These are phyloP conservation scores for Trapa incisa DNA, from an alignment of 345 rosid species.

Conservation along the genomic window DNA sequence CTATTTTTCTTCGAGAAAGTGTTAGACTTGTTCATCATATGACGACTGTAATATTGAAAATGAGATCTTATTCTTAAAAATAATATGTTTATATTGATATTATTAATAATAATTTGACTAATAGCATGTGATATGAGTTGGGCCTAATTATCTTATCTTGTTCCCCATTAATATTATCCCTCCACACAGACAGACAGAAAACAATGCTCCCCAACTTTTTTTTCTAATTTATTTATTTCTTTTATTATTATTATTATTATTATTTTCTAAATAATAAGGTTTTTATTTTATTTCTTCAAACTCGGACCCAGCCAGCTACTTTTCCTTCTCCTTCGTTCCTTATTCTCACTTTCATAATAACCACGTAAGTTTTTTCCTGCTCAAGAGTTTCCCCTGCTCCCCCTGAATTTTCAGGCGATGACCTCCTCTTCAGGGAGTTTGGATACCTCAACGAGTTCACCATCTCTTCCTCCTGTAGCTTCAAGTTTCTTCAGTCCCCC, in stretches of 20 bases:
- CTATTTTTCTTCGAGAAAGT: neutral
- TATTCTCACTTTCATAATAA: neutral
- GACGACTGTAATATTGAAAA: neutral
- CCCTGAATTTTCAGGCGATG: conserved; percentile 11
- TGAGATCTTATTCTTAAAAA: neutral
- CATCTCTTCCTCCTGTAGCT: neutral
- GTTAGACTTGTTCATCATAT: neutral
- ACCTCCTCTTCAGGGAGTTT: conserved; percentile 32
- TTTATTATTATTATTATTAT: no score
- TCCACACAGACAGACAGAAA: no score
- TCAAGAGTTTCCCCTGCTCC: neutral
- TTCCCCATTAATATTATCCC: no score
- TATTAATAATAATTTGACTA: no score
- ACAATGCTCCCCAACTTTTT: no score
- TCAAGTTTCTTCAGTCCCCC: conserved; percentile 1
- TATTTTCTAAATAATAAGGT: neutral
- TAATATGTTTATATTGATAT: no score
- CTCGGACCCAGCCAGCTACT: conserved; percentile 17
- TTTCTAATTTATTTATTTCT: no score
- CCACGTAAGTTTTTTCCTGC: neutral
- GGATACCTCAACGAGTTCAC: conserved; percentile 15
- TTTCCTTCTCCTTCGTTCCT: conserved; percentile 1
- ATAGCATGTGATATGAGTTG: no score
- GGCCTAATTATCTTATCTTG: no score
- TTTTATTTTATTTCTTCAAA: neutral